These are phyloP conservation scores for Prunus kanzakura DNA, from an alignment of 306 rosid genomes.

Conservation along the genomic window DNA sequence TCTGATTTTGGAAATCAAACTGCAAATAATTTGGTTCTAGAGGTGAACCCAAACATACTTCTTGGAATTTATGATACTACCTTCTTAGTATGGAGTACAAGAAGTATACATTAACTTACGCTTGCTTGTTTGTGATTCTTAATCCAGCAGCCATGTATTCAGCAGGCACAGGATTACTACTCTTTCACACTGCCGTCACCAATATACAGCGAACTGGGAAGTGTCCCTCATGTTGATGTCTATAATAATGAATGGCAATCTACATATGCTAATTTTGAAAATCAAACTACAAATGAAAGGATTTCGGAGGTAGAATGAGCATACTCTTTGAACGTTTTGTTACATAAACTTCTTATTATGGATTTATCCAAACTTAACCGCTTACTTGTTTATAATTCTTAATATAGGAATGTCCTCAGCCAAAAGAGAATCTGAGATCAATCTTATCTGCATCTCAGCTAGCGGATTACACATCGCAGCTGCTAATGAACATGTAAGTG, in stretches of 20 bases:
- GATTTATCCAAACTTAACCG: conserved; percentile 2
- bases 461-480: neutral
- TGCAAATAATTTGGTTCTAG: neutral
- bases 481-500: neutral
- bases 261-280: neutral
- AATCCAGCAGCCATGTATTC: conserved; percentile 24
- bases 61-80: neutral
- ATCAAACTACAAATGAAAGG: neutral
- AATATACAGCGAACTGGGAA: neutral
- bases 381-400: conserved; percentile 19
- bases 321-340: conserved; percentile 5
- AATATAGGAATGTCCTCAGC: conserved; percentile 14
- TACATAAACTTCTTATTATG: neutral
- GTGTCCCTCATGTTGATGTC: neutral
- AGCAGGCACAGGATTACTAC: neutral
- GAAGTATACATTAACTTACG: conserved; percentile 3
- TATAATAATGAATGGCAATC: neutral
- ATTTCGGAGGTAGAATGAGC: conserved; percentile 38
- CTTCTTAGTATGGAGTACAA: neutral
- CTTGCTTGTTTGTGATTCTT: conserved; percentile 3
- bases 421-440: neutral
- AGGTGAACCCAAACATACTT: neutral
- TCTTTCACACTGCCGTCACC: neutral
- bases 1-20: neutral
- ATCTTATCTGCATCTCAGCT: neutral